These are phyloP conservation scores for Gossypium mustelinum DNA, from an alignment of 345 rosid species.

Conservation along the genomic window DNA sequence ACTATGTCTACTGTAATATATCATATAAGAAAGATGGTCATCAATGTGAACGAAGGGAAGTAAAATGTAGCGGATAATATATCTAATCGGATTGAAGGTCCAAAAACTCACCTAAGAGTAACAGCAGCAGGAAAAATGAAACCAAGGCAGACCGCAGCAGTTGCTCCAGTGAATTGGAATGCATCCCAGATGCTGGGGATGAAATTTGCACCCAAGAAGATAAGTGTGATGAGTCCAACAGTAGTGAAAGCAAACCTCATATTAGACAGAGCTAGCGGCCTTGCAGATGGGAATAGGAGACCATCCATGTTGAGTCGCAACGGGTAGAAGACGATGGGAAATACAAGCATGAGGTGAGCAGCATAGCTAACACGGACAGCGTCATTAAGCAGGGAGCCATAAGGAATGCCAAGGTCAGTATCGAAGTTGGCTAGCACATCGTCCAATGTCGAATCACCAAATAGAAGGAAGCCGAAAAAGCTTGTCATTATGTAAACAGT, in stretches of 20 bases:
- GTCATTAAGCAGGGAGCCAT: conserved; percentile 57
- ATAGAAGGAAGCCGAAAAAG: conserved; percentile 85
- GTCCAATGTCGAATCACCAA: conserved; percentile 71
- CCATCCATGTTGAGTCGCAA: conserved; percentile 79
- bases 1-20: neutral
- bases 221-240: conserved; percentile 44
- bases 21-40: neutral
- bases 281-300: conserved; percentile 71
- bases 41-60: neutral
- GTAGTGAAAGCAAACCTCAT: conserved; percentile 63
- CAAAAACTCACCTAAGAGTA: conserved; percentile 42
- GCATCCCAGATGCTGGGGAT: conserved; percentile 99
- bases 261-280: conserved; percentile 50
- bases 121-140: conserved; percentile 91
- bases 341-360: conserved; percentile 89
- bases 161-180: conserved; percentile 95
- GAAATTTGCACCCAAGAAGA: conserved; percentile 78
- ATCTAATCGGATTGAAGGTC: neutral
- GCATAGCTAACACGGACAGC: conserved; percentile 86
- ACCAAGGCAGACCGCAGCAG: conserved; percentile 85
- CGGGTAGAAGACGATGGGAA: conserved; percentile 82
- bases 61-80: neutral
- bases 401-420: conserved; percentile 70
- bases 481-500: conserved; percentile 69
- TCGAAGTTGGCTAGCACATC: conserved; percentile 95